Conservation (phyloP, 2,329 filamentous ascomycete species). For the Talaromyces sp. region DNA sequence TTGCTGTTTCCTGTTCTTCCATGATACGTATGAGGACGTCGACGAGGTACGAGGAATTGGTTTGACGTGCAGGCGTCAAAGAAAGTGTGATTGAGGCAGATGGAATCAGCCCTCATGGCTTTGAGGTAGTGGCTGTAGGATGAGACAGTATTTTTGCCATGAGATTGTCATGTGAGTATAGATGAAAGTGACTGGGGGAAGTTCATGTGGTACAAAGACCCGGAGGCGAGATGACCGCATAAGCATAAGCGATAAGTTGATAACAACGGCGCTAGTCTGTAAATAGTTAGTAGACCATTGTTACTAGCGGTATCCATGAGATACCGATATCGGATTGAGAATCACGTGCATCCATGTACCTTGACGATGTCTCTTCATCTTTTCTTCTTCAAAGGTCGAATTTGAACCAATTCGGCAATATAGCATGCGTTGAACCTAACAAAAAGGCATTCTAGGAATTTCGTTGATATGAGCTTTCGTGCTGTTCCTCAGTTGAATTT, state of each 20-base stretch:
- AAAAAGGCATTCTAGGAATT: too few species aligned
- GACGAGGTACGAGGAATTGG: not conserved
- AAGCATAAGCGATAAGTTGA: constrained; percentile 12
- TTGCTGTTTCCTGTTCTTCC: constrained; percentile 14
- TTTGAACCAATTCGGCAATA: not conserved
- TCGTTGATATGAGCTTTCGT: too few species aligned
- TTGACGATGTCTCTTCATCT: not conserved
- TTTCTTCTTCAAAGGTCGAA: not conserved
- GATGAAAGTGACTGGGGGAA: not conserved
- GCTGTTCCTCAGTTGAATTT: not conserved
- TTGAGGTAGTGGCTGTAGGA: not conserved
- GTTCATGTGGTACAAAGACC: not conserved
- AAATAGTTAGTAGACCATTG: not conserved
- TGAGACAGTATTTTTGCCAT: not conserved
- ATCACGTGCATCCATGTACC: not conserved
- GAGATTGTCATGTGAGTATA: not conserved
- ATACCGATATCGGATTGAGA: constrained; percentile 2
- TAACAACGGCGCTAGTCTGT: not conserved
- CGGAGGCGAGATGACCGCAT: constrained; percentile 10
- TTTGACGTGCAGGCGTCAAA: not conserved
- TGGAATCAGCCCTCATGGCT: not conserved
- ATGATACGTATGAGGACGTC: constrained; percentile 16
- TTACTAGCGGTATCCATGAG: not conserved
- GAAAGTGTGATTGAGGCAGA: not conserved
- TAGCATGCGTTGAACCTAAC: not conserved